Percentiles rank a stretch among this genome's conserved stretches.
These are phyloP conservation scores for Neolentinus lepideus DNA, from an alignment of 1,284 basidiomycete genomes.

Conservation along the genomic window DNA sequence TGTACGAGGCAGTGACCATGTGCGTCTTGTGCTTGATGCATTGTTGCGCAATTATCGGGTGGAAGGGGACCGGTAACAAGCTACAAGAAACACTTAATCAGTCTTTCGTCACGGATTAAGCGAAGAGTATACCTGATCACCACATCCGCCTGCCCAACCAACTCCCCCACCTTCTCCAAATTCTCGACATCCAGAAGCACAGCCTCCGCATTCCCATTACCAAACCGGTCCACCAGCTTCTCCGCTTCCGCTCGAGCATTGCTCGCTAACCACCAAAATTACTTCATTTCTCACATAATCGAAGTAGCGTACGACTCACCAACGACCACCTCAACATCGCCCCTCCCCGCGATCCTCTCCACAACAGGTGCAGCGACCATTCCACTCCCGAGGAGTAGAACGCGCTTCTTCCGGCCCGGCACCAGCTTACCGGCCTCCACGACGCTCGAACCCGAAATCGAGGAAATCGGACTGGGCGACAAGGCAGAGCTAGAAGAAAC, in stretches of 20 bases:
- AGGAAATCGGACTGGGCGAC: neutral
- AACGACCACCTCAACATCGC: constrained; percentile 62
- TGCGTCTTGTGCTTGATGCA: constrained; percentile 75
- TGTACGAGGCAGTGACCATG: constrained; percentile 91
- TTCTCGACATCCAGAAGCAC: constrained; percentile 62
- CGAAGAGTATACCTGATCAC: constrained; percentile 48
- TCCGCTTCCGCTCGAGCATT: constrained; percentile 62
- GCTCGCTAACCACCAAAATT: constrained; percentile 45
- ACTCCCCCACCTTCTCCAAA: constrained; percentile 34
- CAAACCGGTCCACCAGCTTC: constrained; percentile 31
- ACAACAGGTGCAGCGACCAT: constrained; percentile 88
- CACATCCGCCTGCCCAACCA: constrained; percentile 55
- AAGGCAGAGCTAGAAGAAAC: too few relatives aligned
- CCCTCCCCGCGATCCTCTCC: constrained; percentile 54
- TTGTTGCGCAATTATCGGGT: constrained; percentile 67
- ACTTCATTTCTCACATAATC: constrained; percentile 4
- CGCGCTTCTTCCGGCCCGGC: constrained; percentile 45
- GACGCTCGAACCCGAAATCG: neutral
- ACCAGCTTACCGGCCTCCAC: neutral
- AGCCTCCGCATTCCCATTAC: constrained; percentile 53
- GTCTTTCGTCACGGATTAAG: neutral
- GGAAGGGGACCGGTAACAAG: constrained; percentile 75
- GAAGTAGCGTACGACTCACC: constrained; percentile 42
- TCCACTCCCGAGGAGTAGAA: constrained; percentile 84
- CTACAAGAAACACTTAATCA: constrained; percentile 31